Evolutionary conservation across 768 basidiomycete species (phyloP).

Genomic region (Zangia roseola): DNA sequence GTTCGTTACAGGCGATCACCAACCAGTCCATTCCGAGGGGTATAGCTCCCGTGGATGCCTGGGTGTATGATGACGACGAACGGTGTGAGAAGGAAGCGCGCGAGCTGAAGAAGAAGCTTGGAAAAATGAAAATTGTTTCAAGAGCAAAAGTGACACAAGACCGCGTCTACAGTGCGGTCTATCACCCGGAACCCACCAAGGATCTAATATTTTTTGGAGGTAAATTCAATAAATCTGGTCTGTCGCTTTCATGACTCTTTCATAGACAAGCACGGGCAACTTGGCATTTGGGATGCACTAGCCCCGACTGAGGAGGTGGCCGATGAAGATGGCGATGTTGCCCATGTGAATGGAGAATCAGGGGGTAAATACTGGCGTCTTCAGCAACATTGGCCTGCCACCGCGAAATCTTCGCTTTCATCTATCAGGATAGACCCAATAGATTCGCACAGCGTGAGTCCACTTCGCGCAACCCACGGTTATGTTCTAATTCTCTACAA

Average conservation of each 20-base stretch:
- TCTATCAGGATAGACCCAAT: constrained; percentile 74
- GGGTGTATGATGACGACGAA: constrained; percentile 46
- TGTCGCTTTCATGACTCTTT: constrained; percentile 1
- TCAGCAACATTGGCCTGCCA: constrained; percentile 83
- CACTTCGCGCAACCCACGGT: neutral
- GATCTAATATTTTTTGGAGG: constrained; percentile 89
- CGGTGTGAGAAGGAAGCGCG: constrained; percentile 48
- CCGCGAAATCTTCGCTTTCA: constrained; percentile 76
- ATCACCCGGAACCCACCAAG: constrained; percentile 76
- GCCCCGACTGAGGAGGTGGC: constrained; percentile 62
- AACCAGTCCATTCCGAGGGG: constrained; percentile 38
- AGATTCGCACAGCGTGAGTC: constrained; percentile 66
- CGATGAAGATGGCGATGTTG: constrained; percentile 61
- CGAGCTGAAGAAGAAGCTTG: constrained; percentile 53
- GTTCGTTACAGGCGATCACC: constrained; percentile 42
- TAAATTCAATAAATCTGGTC: constrained; percentile 19
- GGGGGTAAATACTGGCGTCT: constrained; percentile 79
- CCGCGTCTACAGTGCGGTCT: constrained; percentile 74
- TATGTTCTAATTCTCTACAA: neutral
- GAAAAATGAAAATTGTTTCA: constrained; percentile 61
- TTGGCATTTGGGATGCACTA: constrained; percentile 86
- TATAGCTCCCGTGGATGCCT: constrained; percentile 47
- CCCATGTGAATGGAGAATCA: constrained; percentile 42
- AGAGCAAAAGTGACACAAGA: constrained; percentile 79
- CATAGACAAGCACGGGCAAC: constrained; percentile 78